Conservation (phyloP, 257 asterid species). For the Eustoma russellianum region DNA sequence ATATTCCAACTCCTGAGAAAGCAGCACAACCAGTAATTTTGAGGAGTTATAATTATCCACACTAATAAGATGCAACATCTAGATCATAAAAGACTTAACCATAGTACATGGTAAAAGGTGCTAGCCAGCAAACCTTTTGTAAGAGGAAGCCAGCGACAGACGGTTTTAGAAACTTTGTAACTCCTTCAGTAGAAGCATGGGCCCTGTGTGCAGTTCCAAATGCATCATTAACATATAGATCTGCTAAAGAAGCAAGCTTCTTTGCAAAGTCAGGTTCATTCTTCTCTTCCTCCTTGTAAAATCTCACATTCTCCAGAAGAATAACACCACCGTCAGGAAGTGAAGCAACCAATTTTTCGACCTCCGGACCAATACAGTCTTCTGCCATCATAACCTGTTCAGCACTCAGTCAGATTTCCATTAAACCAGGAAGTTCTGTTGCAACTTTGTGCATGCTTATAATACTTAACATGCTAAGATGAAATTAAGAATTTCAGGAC, state of each 20-base stretch:
- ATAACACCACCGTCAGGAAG: conserved; percentile 70
- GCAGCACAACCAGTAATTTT: conserved; percentile 3
- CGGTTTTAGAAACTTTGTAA: conserved; percentile 75
- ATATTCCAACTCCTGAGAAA: conserved; percentile 66
- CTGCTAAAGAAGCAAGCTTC: conserved; percentile 83
- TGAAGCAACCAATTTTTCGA: conserved; percentile 63
- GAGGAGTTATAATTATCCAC: not conserved
- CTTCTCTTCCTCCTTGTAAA: conserved; percentile 90
- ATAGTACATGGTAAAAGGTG: no score
- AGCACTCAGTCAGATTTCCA: not conserved
- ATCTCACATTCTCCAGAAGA: conserved; percentile 82
- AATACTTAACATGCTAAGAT: not conserved
- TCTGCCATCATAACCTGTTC: conserved; percentile 79
- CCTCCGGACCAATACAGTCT: conserved; percentile 80
- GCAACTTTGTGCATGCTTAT: not conserved
- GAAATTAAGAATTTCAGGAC: not conserved
- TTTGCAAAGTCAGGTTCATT: conserved; percentile 83
- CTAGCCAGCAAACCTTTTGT: conserved; percentile 49
- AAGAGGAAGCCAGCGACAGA: conserved; percentile 86
- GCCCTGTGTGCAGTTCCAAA: conserved; percentile 95
- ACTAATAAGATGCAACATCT: not conserved
- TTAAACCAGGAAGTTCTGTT: not conserved
- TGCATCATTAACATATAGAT: conserved; percentile 77
- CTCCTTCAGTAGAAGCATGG: conserved; percentile 92
- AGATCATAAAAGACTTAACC: not conserved